Evolutionary conservation across 2,329 filamentous ascomycete species (phyloP).

Genomic region (Fusarium longipes): DNA sequence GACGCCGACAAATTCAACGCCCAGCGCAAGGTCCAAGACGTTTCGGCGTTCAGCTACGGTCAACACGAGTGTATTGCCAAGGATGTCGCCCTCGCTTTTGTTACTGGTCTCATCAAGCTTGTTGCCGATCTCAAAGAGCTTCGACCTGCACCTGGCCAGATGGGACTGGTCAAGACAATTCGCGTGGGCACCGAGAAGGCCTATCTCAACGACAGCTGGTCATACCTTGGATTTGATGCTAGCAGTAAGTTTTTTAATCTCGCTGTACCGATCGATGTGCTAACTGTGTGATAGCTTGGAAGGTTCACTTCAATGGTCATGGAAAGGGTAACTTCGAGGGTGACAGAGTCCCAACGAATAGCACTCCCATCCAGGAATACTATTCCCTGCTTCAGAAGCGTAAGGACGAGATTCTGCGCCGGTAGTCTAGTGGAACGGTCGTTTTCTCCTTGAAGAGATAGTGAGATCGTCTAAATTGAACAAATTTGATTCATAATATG

Average conservation of each 20-base stretch:
- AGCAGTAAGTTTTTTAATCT: constrained; percentile 55
- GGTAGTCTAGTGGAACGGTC: not conserved
- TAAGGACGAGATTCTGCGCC: constrained; percentile 44
- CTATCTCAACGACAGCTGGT: constrained; percentile 62
- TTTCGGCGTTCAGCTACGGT: constrained; percentile 59
- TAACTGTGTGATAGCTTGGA: constrained; percentile 47
- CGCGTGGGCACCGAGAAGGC: constrained; percentile 53
- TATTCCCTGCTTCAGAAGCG: constrained; percentile 51
- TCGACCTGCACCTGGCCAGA: constrained; percentile 58
- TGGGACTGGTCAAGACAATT: constrained; percentile 60
- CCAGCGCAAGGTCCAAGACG: constrained; percentile 53
- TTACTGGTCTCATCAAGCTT: constrained; percentile 57
- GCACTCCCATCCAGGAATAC: constrained; percentile 48
- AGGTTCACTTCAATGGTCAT: constrained; percentile 55
- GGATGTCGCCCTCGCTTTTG: constrained; percentile 55
- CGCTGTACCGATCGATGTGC: not conserved
- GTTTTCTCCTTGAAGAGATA: not conserved
- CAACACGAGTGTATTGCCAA: constrained; percentile 60
- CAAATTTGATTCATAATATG: not conserved
- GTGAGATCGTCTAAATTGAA: not conserved
- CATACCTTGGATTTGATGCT: constrained; percentile 57
- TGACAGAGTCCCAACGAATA: constrained; percentile 43
- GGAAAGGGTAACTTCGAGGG: constrained; percentile 51
- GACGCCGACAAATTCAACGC: constrained; percentile 56
- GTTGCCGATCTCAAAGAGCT: constrained; percentile 57